Evolutionary conservation across 371 early-diverging fungal species (phyloP), one percentile per base, ranked within the genome.

Genomic region (Zopfochytrium polystomum): DNA sequence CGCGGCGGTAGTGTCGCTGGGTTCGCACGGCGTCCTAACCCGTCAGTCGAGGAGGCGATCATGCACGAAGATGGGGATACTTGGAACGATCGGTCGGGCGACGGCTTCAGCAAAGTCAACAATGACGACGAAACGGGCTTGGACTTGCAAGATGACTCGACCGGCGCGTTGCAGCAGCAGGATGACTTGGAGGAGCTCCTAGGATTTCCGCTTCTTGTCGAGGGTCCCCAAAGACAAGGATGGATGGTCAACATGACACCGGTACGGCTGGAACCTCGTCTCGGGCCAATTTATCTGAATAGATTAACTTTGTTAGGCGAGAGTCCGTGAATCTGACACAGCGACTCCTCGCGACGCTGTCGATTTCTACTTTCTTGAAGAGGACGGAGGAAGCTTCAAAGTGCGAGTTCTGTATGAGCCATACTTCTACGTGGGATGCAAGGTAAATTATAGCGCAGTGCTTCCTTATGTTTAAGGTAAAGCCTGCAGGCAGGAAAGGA

Each of bases 221-320:
- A 83, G 11, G 93, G 93, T 0, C 86, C 88, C 18, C 79, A 79
- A 44, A 82, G 82, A 31, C 71, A 94, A 18, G 98, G 98, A 0
- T 98, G 96, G 96, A 77, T 98, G 46, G 83, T 95, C 30, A 98
- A 98, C 73, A 93, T 95, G 84, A 91, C 93, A 52, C 80, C 90
- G 61, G 91, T 91, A 80, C 34, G 60, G 9, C 49, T 6, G 9
- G 18, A 27, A 33, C 25, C 46, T 0, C 22, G 46, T 29, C 22
- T 64, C 18, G 27, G 42, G 23, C 38, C 31, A 22, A 30, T 47
- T 47, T 15, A 25, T 9, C 33, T 51, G 4, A 7, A 11, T 34
- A 11, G 11, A 15, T 46, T 22, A 35, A 25, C 22, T n/a, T 27
- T 42, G 20, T 56, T 29, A 78, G 78, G 73, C 78, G 3, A 35